phyloP scores from a whole-genome alignment of 176 grass and related monocot species.

The Elymus sibiricus region DNA sequence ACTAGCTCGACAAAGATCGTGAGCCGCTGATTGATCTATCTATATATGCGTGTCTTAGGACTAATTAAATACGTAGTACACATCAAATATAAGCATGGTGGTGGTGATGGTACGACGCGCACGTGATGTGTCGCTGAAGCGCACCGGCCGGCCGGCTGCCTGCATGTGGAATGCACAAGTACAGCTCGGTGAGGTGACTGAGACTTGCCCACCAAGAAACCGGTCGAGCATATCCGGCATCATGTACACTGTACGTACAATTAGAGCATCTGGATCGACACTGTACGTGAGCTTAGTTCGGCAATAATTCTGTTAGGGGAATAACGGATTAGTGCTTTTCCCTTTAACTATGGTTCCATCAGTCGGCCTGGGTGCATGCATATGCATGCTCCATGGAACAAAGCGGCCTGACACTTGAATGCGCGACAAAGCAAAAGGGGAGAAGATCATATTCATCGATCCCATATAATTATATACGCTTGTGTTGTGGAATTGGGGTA shows the following conservation, averaged over 20 bases:
- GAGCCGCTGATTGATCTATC: background rate
- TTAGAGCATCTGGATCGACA: background rate
- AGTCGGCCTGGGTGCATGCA: too few species aligned
- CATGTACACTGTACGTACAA: too few species aligned
- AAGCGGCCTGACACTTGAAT: background rate
- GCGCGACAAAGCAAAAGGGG: background rate
- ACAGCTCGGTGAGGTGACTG: conserved; percentile 6
- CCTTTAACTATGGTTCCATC: too few species aligned
- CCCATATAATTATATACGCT: background rate
- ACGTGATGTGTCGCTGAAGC: conserved; percentile 12
- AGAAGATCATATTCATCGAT: background rate
- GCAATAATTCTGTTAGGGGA: background rate
- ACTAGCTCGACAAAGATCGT: background rate
- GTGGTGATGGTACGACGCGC: background rate
- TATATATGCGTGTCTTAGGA: background rate
- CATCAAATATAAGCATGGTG: background rate
- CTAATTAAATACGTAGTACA: background rate
- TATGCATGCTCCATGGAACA: background rate
- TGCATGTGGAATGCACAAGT: background rate
- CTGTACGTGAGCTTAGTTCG: background rate
- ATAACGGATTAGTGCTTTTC: background rate
- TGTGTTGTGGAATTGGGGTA: background rate
- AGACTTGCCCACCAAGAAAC: conserved; percentile 28
- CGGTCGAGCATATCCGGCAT: background rate
- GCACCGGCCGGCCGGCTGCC: background rate